Conservation (phyloP, 148 eudicot species). For the Chenopodium formosanum region DNA sequence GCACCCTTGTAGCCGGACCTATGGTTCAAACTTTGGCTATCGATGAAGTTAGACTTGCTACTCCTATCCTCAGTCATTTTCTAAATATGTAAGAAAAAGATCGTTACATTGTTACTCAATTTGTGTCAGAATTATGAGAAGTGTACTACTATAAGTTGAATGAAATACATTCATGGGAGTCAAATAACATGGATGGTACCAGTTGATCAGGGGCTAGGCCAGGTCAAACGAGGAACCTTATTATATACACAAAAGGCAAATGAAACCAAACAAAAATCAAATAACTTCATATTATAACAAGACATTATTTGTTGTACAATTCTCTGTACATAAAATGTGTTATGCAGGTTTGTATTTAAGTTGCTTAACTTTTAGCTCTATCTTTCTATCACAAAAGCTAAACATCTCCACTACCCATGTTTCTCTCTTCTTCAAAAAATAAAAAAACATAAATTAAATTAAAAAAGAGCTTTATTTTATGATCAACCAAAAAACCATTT, state of each 20-base stretch:
- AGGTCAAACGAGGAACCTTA: slow-evolving; percentile 16
- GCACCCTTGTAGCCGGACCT: too few species aligned
- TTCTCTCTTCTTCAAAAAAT: slow-evolving; percentile 11
- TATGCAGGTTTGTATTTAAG: slow-evolving; percentile 23
- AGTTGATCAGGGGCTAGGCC: not conserved
- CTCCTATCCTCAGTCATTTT: too few species aligned
- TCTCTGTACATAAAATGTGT: slow-evolving; percentile 7
- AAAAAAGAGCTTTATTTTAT: not conserved
- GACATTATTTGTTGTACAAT: slow-evolving; percentile 15
- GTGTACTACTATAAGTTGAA: too few species aligned
- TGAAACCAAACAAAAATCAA: slow-evolving; percentile 22
- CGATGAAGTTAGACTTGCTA: too few species aligned
- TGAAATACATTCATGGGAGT: not conserved
- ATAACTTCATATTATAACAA: not conserved
- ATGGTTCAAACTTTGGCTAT: too few species aligned
- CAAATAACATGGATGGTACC: not conserved
- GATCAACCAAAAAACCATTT: slow-evolving; percentile 17
- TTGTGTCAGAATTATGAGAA: not conserved
- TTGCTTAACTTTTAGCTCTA: slow-evolving; percentile 25
- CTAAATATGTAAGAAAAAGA: not conserved
- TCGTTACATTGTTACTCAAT: not conserved
- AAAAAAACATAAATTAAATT: too few species aligned
- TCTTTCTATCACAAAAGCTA: slow-evolving; percentile 20
- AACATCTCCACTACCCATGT: slow-evolving; percentile 31
- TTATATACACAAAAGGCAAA: slow-evolving; percentile 22